Conservation (phyloP, 148 eudicot species). For the Chenopodium quinoa region DNA sequence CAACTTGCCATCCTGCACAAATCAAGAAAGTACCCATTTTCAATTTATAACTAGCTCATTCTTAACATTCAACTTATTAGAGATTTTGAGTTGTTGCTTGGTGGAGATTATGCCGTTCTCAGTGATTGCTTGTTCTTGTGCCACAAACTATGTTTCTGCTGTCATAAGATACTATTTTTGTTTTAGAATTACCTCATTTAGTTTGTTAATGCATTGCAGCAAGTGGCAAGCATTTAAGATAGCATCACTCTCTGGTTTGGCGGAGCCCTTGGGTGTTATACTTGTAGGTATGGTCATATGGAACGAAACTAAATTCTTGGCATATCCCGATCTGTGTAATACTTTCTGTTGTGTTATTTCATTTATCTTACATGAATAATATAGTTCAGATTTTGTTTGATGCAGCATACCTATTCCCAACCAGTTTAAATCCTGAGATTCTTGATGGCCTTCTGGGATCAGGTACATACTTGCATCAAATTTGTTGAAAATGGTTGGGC, state of each 20-base stretch:
- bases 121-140: constrained; percentile 3
- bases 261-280: constrained; percentile 96
- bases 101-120: background rate
- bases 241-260: constrained; percentile 94
- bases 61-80: background rate
- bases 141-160: background rate
- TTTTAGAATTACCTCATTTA: constrained; percentile 1
- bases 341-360: background rate
- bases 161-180: background rate
- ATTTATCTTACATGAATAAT: background rate
- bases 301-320: background rate
- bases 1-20: background rate
- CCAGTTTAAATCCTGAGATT: constrained; percentile 83
- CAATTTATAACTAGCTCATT: background rate
- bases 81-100: background rate
- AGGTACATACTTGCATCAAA: constrained; percentile 41
- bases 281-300: constrained; percentile 59
- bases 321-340: background rate
- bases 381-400: constrained; percentile 4
- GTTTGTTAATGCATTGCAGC: constrained; percentile 46
- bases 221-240: constrained; percentile 98
- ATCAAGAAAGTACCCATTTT: background rate
- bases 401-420: constrained; percentile 90
- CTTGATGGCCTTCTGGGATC: constrained; percentile 92
- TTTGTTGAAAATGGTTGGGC: constrained; percentile 3